Conservation (phyloP, 495 filamentous ascomycete species). For the Trichoderma parareesei region DNA sequence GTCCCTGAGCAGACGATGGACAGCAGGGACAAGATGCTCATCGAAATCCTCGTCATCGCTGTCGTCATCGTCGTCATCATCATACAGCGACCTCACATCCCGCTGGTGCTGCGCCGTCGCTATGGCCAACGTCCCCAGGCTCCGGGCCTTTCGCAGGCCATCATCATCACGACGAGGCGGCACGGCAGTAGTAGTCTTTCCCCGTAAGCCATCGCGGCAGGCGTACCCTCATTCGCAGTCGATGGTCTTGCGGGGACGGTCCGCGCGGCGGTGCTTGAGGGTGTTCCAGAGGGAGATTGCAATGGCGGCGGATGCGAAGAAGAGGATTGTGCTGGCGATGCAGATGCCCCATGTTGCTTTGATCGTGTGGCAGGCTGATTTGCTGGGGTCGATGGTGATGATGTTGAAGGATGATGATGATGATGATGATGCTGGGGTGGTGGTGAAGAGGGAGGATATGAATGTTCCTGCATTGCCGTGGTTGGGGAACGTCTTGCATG, state of each 20-base stretch:
- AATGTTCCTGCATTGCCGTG: conserved; percentile 12
- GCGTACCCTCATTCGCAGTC: conserved; percentile 25
- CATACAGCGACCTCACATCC: conserved; percentile 2
- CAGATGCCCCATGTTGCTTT: conserved; percentile 85
- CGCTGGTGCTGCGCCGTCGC: neutral
- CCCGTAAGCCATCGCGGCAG: conserved; percentile 3
- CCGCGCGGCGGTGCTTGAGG: conserved; percentile 13
- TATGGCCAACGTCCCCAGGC: conserved; percentile 13
- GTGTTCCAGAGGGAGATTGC: conserved; percentile 50
- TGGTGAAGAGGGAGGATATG: conserved; percentile 13
- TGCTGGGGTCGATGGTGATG: conserved; percentile 32
- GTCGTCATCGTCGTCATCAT: neutral
- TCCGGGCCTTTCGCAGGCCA: conserved; percentile 9
- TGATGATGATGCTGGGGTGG: conserved; percentile 11
- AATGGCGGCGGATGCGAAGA: conserved; percentile 55
- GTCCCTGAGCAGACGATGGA: neutral
- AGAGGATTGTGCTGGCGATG: conserved; percentile 74
- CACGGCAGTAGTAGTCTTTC: neutral
- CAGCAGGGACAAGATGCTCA: neutral
- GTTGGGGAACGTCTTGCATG: conserved; percentile 50
- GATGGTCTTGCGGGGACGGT: conserved; percentile 18
- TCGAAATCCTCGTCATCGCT: neutral
- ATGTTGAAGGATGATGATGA: conserved; percentile 14
- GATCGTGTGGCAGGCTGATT: conserved; percentile 71
- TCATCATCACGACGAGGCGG: neutral